Percentiles rank a stretch among this genome's conserved stretches.
These are phyloP conservation scores for Batrachochytrium dendrobatidis DNA, from an alignment of 371 early-diverging fungal genomes.

Conservation along the genomic window DNA sequence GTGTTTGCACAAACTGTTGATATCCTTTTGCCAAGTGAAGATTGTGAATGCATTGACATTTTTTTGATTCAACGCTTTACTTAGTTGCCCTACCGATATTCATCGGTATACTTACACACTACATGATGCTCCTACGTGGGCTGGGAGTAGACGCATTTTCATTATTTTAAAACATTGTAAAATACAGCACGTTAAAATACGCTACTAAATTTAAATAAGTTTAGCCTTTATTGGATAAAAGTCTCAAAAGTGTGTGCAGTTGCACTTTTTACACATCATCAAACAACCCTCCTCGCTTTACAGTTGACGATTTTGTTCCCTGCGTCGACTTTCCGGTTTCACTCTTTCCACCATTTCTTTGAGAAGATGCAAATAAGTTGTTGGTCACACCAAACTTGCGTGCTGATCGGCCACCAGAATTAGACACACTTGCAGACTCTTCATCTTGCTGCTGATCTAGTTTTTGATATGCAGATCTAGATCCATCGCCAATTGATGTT, in stretches of 20 bases:
- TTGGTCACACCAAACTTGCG: neutral
- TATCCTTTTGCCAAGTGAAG: neutral
- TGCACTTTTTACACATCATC: conserved; percentile 3
- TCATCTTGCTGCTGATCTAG: too few relatives aligned
- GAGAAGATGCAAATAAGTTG: neutral
- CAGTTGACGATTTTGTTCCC: neutral
- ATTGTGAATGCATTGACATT: neutral
- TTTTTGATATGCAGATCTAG: too few relatives aligned
- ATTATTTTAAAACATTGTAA: neutral
- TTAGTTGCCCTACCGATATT: neutral
- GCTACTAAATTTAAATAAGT: neutral
- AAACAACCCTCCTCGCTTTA: neutral
- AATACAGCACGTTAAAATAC: neutral
- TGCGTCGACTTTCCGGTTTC: conserved; percentile 1
- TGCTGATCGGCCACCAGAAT: neutral
- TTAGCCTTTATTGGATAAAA: neutral
- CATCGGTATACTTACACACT: neutral
- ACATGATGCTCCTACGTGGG: neutral
- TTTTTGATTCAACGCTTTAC: neutral
- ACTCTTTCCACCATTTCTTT: neutral
- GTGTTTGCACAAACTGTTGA: neutral
- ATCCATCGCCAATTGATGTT: too few relatives aligned
- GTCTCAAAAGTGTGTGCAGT: neutral
- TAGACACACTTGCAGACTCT: too few relatives aligned
- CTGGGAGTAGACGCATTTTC: neutral